A percentile compares a stretch with the other conserved stretches of the same genome.
phyloP scores from a whole-genome alignment of 306 rosid species.

The Arachis hypogaea region DNA sequence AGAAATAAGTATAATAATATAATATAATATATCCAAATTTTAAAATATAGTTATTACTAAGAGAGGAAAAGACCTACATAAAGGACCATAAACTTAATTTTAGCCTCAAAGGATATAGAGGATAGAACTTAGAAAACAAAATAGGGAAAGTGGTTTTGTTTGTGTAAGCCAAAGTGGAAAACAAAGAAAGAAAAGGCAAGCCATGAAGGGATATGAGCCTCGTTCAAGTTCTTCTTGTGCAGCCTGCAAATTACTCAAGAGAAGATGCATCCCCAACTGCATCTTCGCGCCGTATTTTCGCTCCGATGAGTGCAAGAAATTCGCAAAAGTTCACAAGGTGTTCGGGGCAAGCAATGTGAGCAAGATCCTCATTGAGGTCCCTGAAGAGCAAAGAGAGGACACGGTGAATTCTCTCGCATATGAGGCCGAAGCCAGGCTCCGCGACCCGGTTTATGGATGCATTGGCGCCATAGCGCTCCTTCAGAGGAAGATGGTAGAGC shows the following conservation, averaged over 20 bases:
- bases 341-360: constrained; percentile 98
- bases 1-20: too few species aligned
- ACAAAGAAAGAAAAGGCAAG: constrained; percentile 28
- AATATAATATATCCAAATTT: not conserved
- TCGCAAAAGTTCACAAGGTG: constrained; percentile 90
- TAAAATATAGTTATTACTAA: not conserved
- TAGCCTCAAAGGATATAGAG: constrained; percentile 22
- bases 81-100: constrained; percentile 44
- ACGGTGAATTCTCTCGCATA: constrained; percentile 82
- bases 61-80: not conserved
- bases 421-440: constrained; percentile 85
- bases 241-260: constrained; percentile 84
- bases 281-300: constrained; percentile 87
- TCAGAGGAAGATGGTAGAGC: constrained; percentile 74
- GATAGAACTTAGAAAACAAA: constrained; percentile 24
- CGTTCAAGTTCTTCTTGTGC: constrained; percentile 94
- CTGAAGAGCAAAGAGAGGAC: constrained; percentile 83
- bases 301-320: constrained; percentile 78
- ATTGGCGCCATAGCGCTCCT: constrained; percentile 81
- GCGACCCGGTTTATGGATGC: constrained; percentile 94
- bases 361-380: constrained; percentile 83
- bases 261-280: constrained; percentile 79
- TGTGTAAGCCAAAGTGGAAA: too few species aligned
- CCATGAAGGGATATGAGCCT: constrained; percentile 72
- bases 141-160: constrained; percentile 12